These are phyloP conservation scores for Rhizopus stolonifer DNA, from an alignment of 371 early-diverging fungal species.

Conservation along the genomic window DNA sequence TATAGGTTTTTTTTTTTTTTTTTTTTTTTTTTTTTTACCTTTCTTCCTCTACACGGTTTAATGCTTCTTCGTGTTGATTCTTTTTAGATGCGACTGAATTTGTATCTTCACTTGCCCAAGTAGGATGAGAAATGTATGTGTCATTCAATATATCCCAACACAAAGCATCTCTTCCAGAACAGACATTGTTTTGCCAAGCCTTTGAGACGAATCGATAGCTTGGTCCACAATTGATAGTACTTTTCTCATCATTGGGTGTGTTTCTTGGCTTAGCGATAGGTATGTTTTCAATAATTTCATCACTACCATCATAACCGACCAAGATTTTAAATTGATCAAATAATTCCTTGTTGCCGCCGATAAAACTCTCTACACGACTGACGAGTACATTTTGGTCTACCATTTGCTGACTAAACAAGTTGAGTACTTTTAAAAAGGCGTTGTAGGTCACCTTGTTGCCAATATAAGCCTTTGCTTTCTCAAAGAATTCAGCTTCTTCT, in stretches of 20 bases:
- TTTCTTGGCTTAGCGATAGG: slow-evolving; percentile 10
- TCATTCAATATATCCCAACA: slow-evolving; percentile 96
- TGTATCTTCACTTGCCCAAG: slow-evolving; percentile 93
- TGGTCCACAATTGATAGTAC: slow-evolving; percentile 43
- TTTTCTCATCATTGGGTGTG: slow-evolving; percentile 25
- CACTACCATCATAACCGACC: slow-evolving; percentile 82
- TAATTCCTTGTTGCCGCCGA: slow-evolving; percentile 73
- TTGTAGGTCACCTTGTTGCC: slow-evolving; percentile 84
- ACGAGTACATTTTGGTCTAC: slow-evolving; percentile 84
- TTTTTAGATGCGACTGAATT: slow-evolving; percentile 93
- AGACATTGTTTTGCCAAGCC: slow-evolving; percentile 47
- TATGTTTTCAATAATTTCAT: slow-evolving; percentile 35
- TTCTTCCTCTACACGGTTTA: slow-evolving; percentile 98
- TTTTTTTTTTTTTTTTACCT: slow-evolving; percentile 32
- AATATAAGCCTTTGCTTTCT: slow-evolving; percentile 81
- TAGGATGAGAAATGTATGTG: slow-evolving; percentile 94
- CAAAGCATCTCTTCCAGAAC: slow-evolving; percentile 91
- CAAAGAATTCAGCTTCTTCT: slow-evolving; percentile 90
- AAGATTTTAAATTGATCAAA: slow-evolving; percentile 94
- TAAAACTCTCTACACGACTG: slow-evolving; percentile 80
- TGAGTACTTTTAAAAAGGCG: slow-evolving; percentile 96
- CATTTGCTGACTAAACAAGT: slow-evolving; percentile 94
- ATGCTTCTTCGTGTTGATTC: slow-evolving; percentile 93
- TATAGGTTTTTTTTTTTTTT: neutral
- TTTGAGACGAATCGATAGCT: slow-evolving; percentile 71